Evolutionary conservation across 148 eudicot species (phyloP).

Genomic region (Persicaria tinctoria): DNA sequence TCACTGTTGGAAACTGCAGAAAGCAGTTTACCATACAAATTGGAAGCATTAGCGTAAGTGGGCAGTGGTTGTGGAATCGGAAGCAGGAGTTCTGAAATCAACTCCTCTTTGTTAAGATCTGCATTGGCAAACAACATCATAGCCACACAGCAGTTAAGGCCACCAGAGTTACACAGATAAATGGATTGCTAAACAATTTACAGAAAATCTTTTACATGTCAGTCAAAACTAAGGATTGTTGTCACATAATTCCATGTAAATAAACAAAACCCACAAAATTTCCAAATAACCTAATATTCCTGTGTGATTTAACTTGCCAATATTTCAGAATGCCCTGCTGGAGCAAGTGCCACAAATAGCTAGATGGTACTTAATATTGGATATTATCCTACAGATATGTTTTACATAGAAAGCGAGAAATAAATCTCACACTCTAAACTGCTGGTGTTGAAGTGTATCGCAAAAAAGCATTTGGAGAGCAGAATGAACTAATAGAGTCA

Average conservation of each 20-base stretch:
- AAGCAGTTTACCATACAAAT: slow-evolving; percentile 25
- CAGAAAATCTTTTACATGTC: background rate
- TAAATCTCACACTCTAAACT: background rate
- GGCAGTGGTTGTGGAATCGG: slow-evolving; percentile 38
- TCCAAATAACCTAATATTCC: background rate
- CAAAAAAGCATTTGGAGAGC: background rate
- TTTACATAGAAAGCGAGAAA: background rate
- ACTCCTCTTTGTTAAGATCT: slow-evolving; percentile 68
- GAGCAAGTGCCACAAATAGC: background rate
- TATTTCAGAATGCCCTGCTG: background rate
- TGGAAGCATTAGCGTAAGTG: slow-evolving; percentile 25
- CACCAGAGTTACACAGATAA: slow-evolving; percentile 1
- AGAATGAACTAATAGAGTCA: background rate
- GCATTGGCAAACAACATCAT: slow-evolving; percentile 16
- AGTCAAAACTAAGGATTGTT: background rate
- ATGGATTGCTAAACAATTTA: background rate
- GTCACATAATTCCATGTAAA: background rate
- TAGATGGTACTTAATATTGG: background rate
- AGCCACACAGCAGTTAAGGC: background rate
- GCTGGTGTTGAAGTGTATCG: background rate
- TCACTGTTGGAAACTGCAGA: slow-evolving; percentile 22
- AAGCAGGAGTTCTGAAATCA: slow-evolving; percentile 60
- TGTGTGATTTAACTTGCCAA: background rate
- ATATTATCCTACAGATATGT: background rate
- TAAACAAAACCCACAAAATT: background rate